Evolutionary conservation across 2,329 filamentous ascomycete species (phyloP), one percentile per base, ranked within the genome.

Genomic region (Torrubiella hemipterigena): DNA sequence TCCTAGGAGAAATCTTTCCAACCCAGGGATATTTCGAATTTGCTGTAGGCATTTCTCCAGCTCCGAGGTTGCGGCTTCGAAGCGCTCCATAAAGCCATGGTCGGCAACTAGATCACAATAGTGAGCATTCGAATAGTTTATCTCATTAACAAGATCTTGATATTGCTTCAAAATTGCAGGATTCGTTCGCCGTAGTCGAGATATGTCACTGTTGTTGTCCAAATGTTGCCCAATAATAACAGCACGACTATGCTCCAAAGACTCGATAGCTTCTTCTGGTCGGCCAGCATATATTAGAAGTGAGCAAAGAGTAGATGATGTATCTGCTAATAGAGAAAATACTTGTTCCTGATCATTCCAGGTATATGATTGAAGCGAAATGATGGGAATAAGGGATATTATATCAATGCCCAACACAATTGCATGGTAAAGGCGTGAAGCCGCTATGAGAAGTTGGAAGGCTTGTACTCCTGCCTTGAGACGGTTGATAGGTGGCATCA

Each of bases 341-440:
- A 38, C 31, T 18, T 32, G 34, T 23, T 36, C 31, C 34, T 36
- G 33, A 18, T 38, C 34, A 16, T 29, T 36, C 17, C 28, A 27
- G 17, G n/a, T n/a, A n/a, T n/a, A n/a, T n/a, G n/a, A n/a, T n/a
- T n/a, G n/a, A n/a, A n/a, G n/a, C n/a, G n/a, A n/a, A n/a, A n/a
- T n/a, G n/a, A n/a, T n/a, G n/a, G n/a, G n/a, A n/a, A n/a, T n/a
- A n/a, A n/a, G n/a, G n/a, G n/a, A n/a, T n/a, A n/a, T n/a, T n/a
- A n/a, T n/a, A n/a, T n/a, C n/a, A n/a, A n/a, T n/a, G n/a, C n/a
- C n/a, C n/a, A n/a, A n/a, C n/a, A n/a, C n/a, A n/a, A n/a, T n/a
- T n/a, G n/a, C n/a, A n/a, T n/a, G n/a, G n/a, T n/a, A n/a, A n/a
- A n/a, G n/a, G n/a, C n/a, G n/a, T n/a, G n/a, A n/a, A n/a, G n/a